A percentile compares a stretch with the other conserved stretches of the same genome.
Conservation (phyloP, 768 basidiomycete genomes). For the Agaricus sinodeliciosus region DNA sequence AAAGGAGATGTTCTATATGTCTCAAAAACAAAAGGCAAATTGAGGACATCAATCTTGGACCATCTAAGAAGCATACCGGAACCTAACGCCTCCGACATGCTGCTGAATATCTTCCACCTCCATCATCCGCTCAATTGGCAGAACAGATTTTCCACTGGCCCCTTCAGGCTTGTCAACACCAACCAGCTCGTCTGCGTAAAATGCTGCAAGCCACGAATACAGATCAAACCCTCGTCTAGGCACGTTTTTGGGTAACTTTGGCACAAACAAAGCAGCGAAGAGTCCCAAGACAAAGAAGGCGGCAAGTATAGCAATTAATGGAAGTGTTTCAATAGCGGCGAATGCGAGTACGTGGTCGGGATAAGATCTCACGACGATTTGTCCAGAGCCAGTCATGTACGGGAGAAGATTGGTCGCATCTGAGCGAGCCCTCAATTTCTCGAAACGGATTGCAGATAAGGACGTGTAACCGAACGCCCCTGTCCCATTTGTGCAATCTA, state of each 20-base stretch:
- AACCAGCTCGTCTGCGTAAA: constrained; percentile 17
- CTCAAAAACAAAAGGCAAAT: no score
- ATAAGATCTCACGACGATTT: constrained; percentile 26
- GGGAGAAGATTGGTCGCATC: constrained; percentile 35
- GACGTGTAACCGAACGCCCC: constrained; percentile 33
- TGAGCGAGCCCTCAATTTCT: constrained; percentile 25
- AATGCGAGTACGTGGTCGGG: constrained; percentile 22
- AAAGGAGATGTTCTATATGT: no score
- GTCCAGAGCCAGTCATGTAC: constrained; percentile 32
- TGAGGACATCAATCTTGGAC: no score
- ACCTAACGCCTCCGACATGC: constrained; percentile 3
- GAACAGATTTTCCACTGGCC: background rate
- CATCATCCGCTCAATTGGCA: constrained; percentile 6
- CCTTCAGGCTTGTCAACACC: background rate
- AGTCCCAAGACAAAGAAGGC: constrained; percentile 23
- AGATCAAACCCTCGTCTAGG: constrained; percentile 22
- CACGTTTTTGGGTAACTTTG: constrained; percentile 17
- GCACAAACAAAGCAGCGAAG: constrained; percentile 21
- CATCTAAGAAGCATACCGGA: constrained; percentile 4
- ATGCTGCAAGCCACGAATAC: constrained; percentile 21
- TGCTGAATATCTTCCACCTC: constrained; percentile 3
- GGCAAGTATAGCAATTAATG: constrained; percentile 19
- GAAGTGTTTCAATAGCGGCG: constrained; percentile 18
- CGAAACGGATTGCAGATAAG: constrained; percentile 25
- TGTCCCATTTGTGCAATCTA: constrained; percentile 30